Conservation (phyloP, 331 rosid species). For the Quercus lobata region DNA sequence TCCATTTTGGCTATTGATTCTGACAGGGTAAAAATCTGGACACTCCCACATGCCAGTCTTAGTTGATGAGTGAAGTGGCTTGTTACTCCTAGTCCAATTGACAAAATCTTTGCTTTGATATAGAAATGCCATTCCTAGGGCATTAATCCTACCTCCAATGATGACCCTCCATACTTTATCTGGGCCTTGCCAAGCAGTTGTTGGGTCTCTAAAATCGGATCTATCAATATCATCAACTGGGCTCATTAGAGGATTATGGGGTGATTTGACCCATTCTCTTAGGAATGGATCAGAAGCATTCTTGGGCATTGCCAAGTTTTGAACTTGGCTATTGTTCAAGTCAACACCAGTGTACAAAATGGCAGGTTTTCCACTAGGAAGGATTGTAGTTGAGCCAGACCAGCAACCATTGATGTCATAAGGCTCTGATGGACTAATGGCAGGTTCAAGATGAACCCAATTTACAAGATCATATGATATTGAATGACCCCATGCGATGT, state of each 20-base stretch:
- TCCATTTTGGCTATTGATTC: conserved; percentile 15
- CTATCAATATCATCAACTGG: conserved; percentile 14
- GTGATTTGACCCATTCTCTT: conserved; percentile 35
- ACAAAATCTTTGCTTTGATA: conserved; percentile 36
- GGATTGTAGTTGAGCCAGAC: conserved; percentile 32
- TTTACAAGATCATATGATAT: conserved; percentile 24
- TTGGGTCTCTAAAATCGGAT: conserved; percentile 36
- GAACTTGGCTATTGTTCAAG: conserved; percentile 16
- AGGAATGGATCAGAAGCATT: conserved; percentile 34
- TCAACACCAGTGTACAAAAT: conserved; percentile 37
- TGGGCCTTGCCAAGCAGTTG: conserved; percentile 44
- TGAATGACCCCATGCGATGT: conserved; percentile 28
- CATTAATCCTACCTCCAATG: conserved; percentile 23
- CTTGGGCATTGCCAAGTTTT: conserved; percentile 32
- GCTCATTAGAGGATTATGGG: conserved; percentile 28
- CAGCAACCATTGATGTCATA: conserved; percentile 29
- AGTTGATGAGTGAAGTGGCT: conserved; percentile 20
- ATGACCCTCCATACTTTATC: conserved; percentile 32
- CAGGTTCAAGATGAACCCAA: conserved; percentile 13
- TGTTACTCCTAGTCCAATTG: conserved; percentile 23
- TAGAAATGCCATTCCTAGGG: conserved; percentile 23
- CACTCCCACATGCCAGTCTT: conserved; percentile 44
- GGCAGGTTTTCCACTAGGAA: conserved; percentile 12
- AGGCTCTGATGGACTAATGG: conserved; percentile 10
- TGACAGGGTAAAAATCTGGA: conserved; percentile 43